A percentile compares a stretch with the other conserved stretches of the same genome.
Conservation (phyloP, 1,284 basidiomycete genomes). For the Phlebopus sp. region DNA sequence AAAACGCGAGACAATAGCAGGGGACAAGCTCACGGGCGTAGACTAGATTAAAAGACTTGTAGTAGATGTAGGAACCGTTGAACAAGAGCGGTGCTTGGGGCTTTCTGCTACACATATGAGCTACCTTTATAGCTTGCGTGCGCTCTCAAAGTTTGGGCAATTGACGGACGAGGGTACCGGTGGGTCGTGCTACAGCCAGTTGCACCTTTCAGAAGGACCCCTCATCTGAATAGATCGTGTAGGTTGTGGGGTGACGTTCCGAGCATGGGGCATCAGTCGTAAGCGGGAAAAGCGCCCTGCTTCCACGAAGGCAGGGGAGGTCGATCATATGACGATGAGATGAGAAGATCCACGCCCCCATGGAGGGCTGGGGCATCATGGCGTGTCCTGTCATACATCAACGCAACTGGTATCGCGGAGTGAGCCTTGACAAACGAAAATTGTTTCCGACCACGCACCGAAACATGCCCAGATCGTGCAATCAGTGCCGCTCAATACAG, state of each 20-base stretch:
- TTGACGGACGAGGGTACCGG: slow-evolving; percentile 3
- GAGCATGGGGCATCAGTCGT: slow-evolving; percentile 18
- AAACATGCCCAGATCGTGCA: slow-evolving; percentile 11
- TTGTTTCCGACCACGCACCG: slow-evolving; percentile 16
- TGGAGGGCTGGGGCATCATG: slow-evolving; percentile 16
- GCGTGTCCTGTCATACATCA: slow-evolving; percentile 16
- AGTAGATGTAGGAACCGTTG: slow-evolving; percentile 5
- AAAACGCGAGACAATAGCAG: neutral
- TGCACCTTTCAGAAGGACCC: slow-evolving; percentile 13
- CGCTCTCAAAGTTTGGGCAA: slow-evolving; percentile 2
- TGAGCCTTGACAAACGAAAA: slow-evolving; percentile 9
- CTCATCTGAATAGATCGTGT: slow-evolving; percentile 16
- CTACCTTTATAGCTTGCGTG: slow-evolving; percentile 22
- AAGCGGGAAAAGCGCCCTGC: slow-evolving; percentile 7
- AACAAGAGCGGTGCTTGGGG: slow-evolving; percentile 11
- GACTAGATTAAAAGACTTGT: slow-evolving; percentile 23
- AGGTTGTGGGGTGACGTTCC: slow-evolving; percentile 18
- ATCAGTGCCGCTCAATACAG: slow-evolving; percentile 2
- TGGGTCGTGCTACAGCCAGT: slow-evolving; percentile 10
- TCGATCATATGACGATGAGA: slow-evolving; percentile 20
- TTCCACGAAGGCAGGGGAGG: slow-evolving; percentile 18
- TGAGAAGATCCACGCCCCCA: slow-evolving; percentile 21
- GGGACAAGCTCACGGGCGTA: slow-evolving; percentile 17
- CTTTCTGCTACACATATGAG: neutral
- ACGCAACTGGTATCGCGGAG: slow-evolving; percentile 26